Base-by-base conservation (phyloP, 2,329 filamentous ascomycete species). In the Aspergillus neoniger region DNA sequence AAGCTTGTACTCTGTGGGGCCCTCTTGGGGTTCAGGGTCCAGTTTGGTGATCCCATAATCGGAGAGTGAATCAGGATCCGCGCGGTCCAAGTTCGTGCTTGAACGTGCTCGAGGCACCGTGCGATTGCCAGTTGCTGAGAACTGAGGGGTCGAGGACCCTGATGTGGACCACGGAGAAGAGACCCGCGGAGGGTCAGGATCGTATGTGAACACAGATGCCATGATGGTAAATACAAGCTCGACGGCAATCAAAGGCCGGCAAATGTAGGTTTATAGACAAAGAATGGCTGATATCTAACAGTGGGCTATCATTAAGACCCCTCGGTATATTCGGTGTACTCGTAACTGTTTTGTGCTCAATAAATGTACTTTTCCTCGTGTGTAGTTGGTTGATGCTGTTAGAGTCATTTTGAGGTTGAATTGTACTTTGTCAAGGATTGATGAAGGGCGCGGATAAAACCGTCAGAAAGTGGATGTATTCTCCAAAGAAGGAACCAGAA, bases 161-260 rank as follows among this genome's bases (percentile, higher is more conserved):
- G 88, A 84, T 10, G 82, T 86, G 55, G 89, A 84, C 95, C 95
- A 99, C 15, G 95, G 95, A 17, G 94, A 98, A 14, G 91, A 89
- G 38, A 98, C 92, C 74, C 91, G 83, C 2, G 91, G 91, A 49
- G 92, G 91, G 66, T 96, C 90, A 2, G 91, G 88, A 63, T 97
- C 92, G 74, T 91, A 99, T 0, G 94, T 97, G 75, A 99, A 99
- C 67, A 99, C 91, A 12, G 94, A 97, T 60, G 95, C 94, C 91
- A 95, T 96, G 63, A 14, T 69, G 39, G 30, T 14, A 23, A 28
- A 51, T 30, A 28, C 36, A 32, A 52, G 21, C 17, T 8, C 14
- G 25, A 23, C 25, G 10, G 32, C 49, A 59, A 57, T 55, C 43
- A 50, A 14, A 19, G 17, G 3, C 21, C 28, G 8, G 14, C n/a